phyloP scores from a whole-genome alignment of 352 stramenopile genomes.

The Phytopythium delawarense region DNA sequence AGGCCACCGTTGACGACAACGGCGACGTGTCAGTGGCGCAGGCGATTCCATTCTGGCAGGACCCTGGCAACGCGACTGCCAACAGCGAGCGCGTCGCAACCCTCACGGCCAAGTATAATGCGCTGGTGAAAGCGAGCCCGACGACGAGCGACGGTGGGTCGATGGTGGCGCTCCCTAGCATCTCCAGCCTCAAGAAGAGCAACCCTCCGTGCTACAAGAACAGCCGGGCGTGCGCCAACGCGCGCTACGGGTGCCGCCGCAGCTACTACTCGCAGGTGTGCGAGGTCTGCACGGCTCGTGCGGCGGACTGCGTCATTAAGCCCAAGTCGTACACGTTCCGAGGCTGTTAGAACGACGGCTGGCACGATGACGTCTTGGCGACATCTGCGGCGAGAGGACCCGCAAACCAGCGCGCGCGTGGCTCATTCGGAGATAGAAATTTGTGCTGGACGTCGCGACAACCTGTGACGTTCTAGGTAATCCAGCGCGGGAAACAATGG shows the following conservation, averaged over 20 bases:
- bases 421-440: too few relatives aligned
- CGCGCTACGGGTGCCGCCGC: slow-evolving; percentile 50
- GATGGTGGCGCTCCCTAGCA: slow-evolving; percentile 42
- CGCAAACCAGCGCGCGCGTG: too few relatives aligned
- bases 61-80: slow-evolving; percentile 34
- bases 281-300: slow-evolving; percentile 30
- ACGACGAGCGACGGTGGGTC: slow-evolving; percentile 29
- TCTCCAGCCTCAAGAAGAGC: slow-evolving; percentile 18
- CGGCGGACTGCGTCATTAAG: slow-evolving; percentile 31
- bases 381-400: too few relatives aligned
- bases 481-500: too few relatives aligned
- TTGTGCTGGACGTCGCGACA: too few relatives aligned
- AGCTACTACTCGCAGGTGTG: slow-evolving; percentile 59
- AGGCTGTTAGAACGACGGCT: too few relatives aligned
- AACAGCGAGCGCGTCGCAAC: slow-evolving; percentile 33
- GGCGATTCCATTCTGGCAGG: slow-evolving; percentile 61
- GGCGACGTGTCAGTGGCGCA: slow-evolving; percentile 11
- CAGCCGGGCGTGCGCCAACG: slow-evolving; percentile 35
- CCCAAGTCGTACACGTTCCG: slow-evolving; percentile 2
- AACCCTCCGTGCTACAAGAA: slow-evolving; percentile 70
- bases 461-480: too few relatives aligned
- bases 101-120: slow-evolving; percentile 6
- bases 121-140: slow-evolving; percentile 32
- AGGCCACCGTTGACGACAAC: neutral
- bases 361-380: too few relatives aligned